Evolutionary conservation across 305 asterid genomes (phyloP).

Genomic region (Fraxinus velutina): DNA sequence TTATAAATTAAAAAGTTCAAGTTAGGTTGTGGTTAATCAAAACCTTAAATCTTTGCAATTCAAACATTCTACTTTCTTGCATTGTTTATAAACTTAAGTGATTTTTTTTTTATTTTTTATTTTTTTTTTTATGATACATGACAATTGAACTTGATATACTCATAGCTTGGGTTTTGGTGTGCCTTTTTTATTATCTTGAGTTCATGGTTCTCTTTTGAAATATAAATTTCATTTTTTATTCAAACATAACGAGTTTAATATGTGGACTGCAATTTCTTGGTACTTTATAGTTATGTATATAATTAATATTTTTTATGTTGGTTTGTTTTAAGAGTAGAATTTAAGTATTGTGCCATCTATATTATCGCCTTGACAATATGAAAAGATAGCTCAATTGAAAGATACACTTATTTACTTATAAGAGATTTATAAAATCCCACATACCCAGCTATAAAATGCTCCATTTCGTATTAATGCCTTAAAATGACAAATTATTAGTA

Average conservation of each 20-base stretch:
- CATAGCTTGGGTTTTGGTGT: background rate
- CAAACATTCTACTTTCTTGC: background rate
- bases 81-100: background rate
- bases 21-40: background rate
- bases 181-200: background rate
- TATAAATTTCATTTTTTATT: too few relatives aligned
- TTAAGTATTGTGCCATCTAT: background rate
- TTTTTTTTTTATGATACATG: background rate
- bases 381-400: background rate
- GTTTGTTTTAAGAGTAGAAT: background rate
- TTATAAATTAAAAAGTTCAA: too few relatives aligned
- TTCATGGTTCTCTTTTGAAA: background rate
- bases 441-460: background rate
- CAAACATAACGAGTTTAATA: background rate
- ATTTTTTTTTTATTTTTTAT: too few relatives aligned
- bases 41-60: background rate
- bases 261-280: background rate
- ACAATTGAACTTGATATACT: background rate
- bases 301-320: too few relatives aligned
- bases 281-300: background rate
- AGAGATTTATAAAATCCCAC: background rate
- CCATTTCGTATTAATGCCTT: background rate
- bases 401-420: background rate
- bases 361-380: background rate
- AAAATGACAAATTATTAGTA: background rate